phyloP scores from a whole-genome alignment of 2,329 filamentous ascomycete species.

The Scedosporium dehoogii region DNA sequence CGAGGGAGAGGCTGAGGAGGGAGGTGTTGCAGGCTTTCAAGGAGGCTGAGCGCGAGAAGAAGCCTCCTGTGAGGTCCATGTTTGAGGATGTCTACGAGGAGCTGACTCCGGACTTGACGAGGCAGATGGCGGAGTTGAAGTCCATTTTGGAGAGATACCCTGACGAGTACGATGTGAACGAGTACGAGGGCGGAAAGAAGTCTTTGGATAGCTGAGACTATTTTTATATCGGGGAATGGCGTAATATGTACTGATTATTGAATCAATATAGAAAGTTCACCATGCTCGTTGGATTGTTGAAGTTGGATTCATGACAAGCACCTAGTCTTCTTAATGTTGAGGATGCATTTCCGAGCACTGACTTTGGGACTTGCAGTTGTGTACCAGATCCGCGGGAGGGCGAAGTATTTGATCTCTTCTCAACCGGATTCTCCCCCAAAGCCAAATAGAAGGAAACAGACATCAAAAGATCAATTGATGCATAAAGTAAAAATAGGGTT shows the following conservation, averaged over 20 bases:
- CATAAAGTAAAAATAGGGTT: neutral
- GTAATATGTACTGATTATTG: neutral
- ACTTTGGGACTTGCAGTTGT: no score
- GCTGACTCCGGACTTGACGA: conserved; percentile 66
- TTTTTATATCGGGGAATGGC: neutral
- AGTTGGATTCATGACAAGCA: neutral
- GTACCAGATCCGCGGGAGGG: no score
- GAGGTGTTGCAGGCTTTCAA: conserved; percentile 77
- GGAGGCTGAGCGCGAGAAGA: conserved; percentile 73
- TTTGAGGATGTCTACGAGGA: conserved; percentile 89
- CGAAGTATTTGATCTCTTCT: no score
- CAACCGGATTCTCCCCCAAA: no score
- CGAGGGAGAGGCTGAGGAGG: conserved; percentile 55
- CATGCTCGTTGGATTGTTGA: no score
- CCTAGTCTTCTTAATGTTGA: no score
- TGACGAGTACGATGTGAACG: conserved; percentile 76
- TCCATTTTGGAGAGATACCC: conserved; percentile 78
- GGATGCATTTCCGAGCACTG: no score
- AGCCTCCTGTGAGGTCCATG: conserved; percentile 58
- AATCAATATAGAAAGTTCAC: neutral
- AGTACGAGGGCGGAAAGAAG: conserved; percentile 64
- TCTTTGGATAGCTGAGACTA: neutral
- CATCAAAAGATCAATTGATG: no score
- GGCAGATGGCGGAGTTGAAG: conserved; percentile 63
- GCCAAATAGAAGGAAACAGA: no score